phyloP scores from a whole-genome alignment of 176 grass and related monocot species.

The Carex parvula region DNA sequence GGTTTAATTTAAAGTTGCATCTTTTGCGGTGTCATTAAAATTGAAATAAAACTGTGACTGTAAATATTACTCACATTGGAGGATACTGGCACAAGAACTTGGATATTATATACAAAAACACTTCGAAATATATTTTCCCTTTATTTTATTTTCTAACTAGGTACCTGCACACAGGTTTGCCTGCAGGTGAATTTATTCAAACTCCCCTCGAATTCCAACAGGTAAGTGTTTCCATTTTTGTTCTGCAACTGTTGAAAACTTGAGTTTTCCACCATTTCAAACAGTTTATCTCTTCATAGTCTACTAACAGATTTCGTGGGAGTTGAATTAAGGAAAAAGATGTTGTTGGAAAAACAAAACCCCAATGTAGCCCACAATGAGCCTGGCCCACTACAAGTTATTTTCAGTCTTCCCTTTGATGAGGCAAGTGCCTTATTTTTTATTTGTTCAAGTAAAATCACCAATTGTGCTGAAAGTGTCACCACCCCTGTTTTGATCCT shows the following conservation, averaged over 20 bases:
- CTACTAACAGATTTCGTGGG: conserved; percentile 42
- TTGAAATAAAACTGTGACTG: not conserved
- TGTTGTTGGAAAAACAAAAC: conserved; percentile 43
- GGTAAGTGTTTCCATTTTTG: conserved; percentile 40
- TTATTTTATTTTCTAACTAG: conserved; percentile 19
- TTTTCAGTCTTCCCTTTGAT: conserved; percentile 55
- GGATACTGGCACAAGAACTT: not conserved
- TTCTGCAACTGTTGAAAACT: not conserved
- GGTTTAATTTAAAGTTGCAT: not conserved
- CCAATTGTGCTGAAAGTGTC: not conserved
- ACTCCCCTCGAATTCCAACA: conserved; percentile 43
- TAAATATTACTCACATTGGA: not conserved
- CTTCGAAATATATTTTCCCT: not conserved
- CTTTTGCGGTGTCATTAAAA: not conserved
- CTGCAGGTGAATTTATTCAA: conserved; percentile 51
- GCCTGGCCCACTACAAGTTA: conserved; percentile 55
- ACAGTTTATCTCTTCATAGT: conserved; percentile 36
- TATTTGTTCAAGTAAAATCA: not conserved
- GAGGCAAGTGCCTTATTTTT: conserved; percentile 39
- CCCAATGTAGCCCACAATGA: conserved; percentile 35
- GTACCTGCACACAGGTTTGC: conserved; percentile 70
- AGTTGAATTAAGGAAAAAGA: conserved; percentile 48
- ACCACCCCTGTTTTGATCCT: not conserved
- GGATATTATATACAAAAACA: not conserved
- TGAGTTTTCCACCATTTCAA: not conserved